Evolutionary conservation across 140 eudicot species (phyloP).

Genomic region (Erigeron philadelphicus): DNA sequence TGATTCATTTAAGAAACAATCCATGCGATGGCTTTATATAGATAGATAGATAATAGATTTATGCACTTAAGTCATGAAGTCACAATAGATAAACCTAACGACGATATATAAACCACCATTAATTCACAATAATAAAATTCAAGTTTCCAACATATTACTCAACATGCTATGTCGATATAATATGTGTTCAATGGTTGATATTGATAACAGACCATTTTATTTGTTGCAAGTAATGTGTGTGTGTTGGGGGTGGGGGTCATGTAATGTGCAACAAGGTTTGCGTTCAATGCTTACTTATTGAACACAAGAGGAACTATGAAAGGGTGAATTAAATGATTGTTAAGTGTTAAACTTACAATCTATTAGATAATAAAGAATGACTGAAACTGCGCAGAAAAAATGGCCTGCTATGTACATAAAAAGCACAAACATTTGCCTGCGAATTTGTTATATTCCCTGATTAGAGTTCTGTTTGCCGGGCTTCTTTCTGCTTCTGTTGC

Average conservation of each 20-base stretch:
- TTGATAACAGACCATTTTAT: too few species aligned
- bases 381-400: conserved; percentile 21
- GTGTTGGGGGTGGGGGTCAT: background rate
- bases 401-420: conserved; percentile 46
- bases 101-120: too few species aligned
- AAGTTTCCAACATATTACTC: too few species aligned
- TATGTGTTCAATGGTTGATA: too few species aligned
- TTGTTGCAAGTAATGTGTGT: conserved; percentile 30
- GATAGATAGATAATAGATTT: too few species aligned
- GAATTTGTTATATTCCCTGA: conserved; percentile 1
- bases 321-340: conserved; percentile 28
- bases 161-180: too few species aligned
- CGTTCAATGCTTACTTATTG: conserved; percentile 9
- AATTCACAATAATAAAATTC: too few species aligned
- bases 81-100: too few species aligned
- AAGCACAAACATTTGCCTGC: conserved; percentile 29
- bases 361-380: conserved; percentile 22
- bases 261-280: background rate
- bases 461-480: conserved; percentile 59
- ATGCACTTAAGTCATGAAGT: too few species aligned
- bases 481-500: conserved; percentile 66
- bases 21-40: too few species aligned
- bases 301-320: conserved; percentile 10
- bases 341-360: conserved; percentile 36
- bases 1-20: too few species aligned